Conservation (phyloP, 2,329 filamentous ascomycete genomes). For the Hypomyces perniciosus region DNA sequence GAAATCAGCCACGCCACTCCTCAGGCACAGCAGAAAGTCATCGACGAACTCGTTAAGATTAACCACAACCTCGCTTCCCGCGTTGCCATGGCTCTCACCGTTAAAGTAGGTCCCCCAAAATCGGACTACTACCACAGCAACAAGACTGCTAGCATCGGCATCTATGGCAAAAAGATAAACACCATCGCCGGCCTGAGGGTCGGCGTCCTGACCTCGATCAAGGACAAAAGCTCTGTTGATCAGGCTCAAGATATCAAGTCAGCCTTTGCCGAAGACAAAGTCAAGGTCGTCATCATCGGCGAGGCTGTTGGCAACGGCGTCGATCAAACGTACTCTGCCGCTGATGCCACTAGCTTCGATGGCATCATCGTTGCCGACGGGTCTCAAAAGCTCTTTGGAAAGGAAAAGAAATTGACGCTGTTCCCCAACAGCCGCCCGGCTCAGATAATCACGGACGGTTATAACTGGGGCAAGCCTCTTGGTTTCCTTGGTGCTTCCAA, state of each 20-base stretch:
- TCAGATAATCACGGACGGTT: slow-evolving; percentile 58
- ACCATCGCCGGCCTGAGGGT: slow-evolving; percentile 59
- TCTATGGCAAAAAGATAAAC: slow-evolving; percentile 51
- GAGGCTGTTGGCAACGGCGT: slow-evolving; percentile 51
- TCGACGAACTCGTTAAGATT: slow-evolving; percentile 63
- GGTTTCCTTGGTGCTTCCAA: slow-evolving; percentile 47
- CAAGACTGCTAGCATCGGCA: slow-evolving; percentile 54
- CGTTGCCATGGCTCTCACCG: slow-evolving; percentile 56
- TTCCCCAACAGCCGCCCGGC: slow-evolving; percentile 59
- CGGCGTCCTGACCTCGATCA: slow-evolving; percentile 50
- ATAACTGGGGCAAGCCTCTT: slow-evolving; percentile 65
- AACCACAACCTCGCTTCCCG: slow-evolving; percentile 61
- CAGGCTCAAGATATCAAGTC: slow-evolving; percentile 46
- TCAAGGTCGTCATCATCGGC: slow-evolving; percentile 54
- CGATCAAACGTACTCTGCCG: slow-evolving; percentile 57
- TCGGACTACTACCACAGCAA: slow-evolving; percentile 63
- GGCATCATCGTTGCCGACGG: slow-evolving; percentile 55
- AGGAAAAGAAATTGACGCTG: slow-evolving; percentile 41
- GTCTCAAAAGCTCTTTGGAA: slow-evolving; percentile 45
- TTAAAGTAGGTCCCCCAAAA: slow-evolving; percentile 54
- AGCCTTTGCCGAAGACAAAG: slow-evolving; percentile 42
- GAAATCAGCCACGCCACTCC: slow-evolving; percentile 58
- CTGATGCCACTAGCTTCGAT: slow-evolving; percentile 58
- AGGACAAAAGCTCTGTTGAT: slow-evolving; percentile 36
- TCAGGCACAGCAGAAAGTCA: slow-evolving; percentile 57